Evolutionary conservation across 352 stramenopile genomes (phyloP), one percentile per base, ranked within the genome.

Genomic region (Phytophthora cactorum): DNA sequence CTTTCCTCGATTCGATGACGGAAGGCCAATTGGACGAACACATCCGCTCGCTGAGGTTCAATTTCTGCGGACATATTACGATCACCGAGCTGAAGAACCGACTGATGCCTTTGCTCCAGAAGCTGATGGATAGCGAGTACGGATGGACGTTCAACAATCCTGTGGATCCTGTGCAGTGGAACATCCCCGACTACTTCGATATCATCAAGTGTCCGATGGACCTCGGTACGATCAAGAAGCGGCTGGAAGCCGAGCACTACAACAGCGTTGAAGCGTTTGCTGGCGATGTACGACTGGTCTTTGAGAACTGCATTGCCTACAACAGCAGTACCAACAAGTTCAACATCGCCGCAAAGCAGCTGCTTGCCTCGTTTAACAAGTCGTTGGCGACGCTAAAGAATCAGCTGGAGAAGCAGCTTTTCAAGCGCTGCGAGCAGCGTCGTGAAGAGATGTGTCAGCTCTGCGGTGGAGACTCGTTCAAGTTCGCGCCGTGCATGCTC

Each of bases 161-260:
- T 6, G 97, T 99, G 15, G 97, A 99, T 81, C 93, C 98, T 6
- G 90, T 98, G 55, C 85, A 93, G 56, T 90, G 96, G 73, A 90
- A 95, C 51, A 96, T 99, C 55, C 92, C 92, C 2, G 89, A 97
- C 65, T 97, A 97, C 59, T 93, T 95, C 55, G 84, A 96, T 36
- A 91, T 97, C 29, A 93, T 99, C 73, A 98, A 98, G 70, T 95
- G 93, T 51, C 97, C 98, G 1, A 99, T 99, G 97, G 98, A 99
- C 78, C 84, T 99, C 17, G 96, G 96, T 17, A 99, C 97, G n/a
- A 98, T 99, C 70, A 97, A 97, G 72, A 98, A 98, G 74, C 84
- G 92, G 1, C 68, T 99, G 29, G 97, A 99, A 63, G 97, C 92
- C 70, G 91, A 96, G 56, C 89, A 96, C 49, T 99, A 99, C 84